Evolutionary conservation across 2,329 filamentous ascomycete species (phyloP).

Genomic region (Cryphonectria japonica): DNA sequence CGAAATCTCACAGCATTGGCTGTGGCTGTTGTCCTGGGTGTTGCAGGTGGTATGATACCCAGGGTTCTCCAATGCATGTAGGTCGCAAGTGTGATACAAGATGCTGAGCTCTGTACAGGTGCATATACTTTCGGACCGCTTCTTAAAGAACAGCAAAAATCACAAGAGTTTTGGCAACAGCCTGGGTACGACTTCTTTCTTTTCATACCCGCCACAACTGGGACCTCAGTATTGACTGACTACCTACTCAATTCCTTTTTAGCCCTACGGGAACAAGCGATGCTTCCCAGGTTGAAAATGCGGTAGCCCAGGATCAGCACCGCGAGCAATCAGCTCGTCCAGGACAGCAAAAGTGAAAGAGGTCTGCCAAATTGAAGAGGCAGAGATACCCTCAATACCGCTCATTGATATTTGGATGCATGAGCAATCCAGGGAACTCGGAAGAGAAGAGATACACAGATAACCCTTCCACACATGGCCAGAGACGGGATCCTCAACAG

Average conservation of each 20-base stretch:
- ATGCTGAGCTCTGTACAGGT: conserved; percentile 32
- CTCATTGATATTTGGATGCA: neutral
- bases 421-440: neutral
- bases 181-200: conserved; percentile 16
- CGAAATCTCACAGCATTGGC: conserved; percentile 23
- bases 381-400: neutral
- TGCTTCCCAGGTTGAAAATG: neutral
- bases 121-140: conserved; percentile 36
- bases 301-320: conserved; percentile 2
- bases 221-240: neutral
- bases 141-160: conserved; percentile 31
- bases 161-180: conserved; percentile 13
- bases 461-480: neutral
- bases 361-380: neutral
- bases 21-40: conserved; percentile 26
- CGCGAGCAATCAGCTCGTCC: neutral
- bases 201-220: neutral
- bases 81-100: neutral
- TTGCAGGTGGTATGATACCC: conserved; percentile 32
- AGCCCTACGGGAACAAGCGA: conserved; percentile 7
- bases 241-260: neutral
- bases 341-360: conserved; percentile 11
- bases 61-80: neutral
- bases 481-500: neutral
- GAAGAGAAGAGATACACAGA: neutral